A percentile compares a stretch with the other conserved stretches of the same genome.
These are phyloP conservation scores for Anthoceros angustus DNA, from an alignment of 225 moss, liverwort and hornwort species.

Conservation along the genomic window DNA sequence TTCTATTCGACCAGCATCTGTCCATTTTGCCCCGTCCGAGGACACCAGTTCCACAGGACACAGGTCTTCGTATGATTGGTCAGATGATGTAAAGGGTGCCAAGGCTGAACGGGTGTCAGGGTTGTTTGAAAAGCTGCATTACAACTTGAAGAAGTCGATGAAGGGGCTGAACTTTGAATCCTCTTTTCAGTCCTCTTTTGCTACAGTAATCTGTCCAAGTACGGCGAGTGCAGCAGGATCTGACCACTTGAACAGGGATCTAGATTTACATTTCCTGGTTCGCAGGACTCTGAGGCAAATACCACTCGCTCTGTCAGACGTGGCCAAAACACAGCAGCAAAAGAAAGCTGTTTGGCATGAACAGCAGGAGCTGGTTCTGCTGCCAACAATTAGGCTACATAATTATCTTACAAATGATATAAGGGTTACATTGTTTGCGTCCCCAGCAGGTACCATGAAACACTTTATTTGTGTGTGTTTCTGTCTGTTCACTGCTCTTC, in stretches of 20 bases:
- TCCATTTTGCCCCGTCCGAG: conserved; percentile 17
- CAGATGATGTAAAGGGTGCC: conserved; percentile 90
- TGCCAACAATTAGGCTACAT: conserved; percentile 69
- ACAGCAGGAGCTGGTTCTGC: conserved; percentile 78
- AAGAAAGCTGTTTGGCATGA: conserved; percentile 76
- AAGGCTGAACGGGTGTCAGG: conserved; percentile 56
- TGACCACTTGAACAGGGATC: not conserved
- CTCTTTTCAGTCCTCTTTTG: conserved; percentile 39
- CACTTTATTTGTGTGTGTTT: not conserved
- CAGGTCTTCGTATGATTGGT: conserved; percentile 41
- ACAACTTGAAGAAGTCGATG: conserved; percentile 41
- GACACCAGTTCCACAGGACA: conserved; percentile 7
- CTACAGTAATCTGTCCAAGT: conserved; percentile 49
- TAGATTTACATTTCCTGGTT: conserved; percentile 56
- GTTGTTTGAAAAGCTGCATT: conserved; percentile 80
- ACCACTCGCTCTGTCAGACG: conserved; percentile 31
- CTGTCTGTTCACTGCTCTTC: not conserved
- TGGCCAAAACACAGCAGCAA: conserved; percentile 23
- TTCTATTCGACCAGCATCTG: conserved; percentile 51
- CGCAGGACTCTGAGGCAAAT: conserved; percentile 66
- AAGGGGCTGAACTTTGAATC: conserved; percentile 36
- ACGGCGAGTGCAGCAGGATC: conserved; percentile 23
- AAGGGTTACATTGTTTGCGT: conserved; percentile 38
- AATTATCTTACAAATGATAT: conserved; percentile 64
- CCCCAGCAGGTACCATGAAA: conserved; percentile 31